A percentile compares a stretch with the other conserved stretches of the same genome.
Evolutionary conservation across 495 filamentous ascomycete genomes (phyloP).

Genomic region (Acidomyces sp.): DNA sequence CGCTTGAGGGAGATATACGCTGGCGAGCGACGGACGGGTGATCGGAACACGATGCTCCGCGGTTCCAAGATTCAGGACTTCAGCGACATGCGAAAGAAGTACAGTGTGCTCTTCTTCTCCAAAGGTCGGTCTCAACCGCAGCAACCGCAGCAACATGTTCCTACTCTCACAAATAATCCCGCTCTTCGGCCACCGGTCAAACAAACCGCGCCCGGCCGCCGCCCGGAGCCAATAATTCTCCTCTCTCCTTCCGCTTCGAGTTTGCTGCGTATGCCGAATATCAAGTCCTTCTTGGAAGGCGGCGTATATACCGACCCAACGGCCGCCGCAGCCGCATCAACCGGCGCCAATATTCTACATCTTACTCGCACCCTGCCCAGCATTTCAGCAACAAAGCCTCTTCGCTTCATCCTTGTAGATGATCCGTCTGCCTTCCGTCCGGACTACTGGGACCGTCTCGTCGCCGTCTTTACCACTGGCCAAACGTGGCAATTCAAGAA

Average conservation of each 20-base stretch:
- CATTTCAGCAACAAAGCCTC: conserved; percentile 53
- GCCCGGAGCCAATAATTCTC: conserved; percentile 90
- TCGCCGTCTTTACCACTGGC: conserved; percentile 94
- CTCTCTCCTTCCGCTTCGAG: conserved; percentile 96
- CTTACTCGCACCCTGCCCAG: conserved; percentile 65
- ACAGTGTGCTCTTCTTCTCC: conserved; percentile 60
- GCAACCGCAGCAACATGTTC: conserved; percentile 16
- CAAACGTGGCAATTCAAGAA: conserved; percentile 98
- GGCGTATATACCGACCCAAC: conserved; percentile 71
- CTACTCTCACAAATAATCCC: conserved; percentile 30
- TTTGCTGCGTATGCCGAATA: conserved; percentile 92
- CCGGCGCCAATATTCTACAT: conserved; percentile 64
- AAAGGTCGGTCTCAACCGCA: neutral
- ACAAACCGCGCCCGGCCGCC: conserved; percentile 35
- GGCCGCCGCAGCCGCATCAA: conserved; percentile 41
- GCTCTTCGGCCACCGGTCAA: conserved; percentile 14
- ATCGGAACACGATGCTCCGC: conserved; percentile 75
- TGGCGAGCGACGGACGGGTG: conserved; percentile 78
- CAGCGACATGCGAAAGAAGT: conserved; percentile 70
- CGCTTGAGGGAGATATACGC: conserved; percentile 77
- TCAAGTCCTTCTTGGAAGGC: conserved; percentile 84
- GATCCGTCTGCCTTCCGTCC: conserved; percentile 87
- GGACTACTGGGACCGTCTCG: conserved; percentile 92
- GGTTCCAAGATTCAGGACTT: conserved; percentile 88
- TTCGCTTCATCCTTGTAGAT: conserved; percentile 92